Evolutionary conservation across 331 rosid species (phyloP).

Genomic region (Acacia pycnantha): DNA sequence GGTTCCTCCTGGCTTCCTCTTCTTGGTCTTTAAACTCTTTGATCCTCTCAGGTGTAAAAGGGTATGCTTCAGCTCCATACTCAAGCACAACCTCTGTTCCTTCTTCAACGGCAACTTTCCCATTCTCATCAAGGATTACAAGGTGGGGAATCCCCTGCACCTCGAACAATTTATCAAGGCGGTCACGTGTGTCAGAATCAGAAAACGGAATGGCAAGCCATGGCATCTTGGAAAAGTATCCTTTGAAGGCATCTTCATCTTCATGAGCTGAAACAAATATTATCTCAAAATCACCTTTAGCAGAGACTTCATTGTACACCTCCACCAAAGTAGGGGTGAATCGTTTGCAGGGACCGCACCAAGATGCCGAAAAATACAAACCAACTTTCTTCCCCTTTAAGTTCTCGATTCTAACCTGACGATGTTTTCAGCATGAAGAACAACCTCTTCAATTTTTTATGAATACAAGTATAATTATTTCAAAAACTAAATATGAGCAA

Average conservation of each 20-base stretch:
- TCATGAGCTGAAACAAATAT: conserved; percentile 50
- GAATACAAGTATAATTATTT: neutral
- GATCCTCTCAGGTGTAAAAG: conserved; percentile 52
- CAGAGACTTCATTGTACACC: conserved; percentile 47
- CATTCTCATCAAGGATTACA: conserved; percentile 51
- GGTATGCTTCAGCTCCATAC: conserved; percentile 53
- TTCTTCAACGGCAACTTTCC: conserved; percentile 42
- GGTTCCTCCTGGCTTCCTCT: conserved; percentile 57
- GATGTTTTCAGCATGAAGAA: neutral
- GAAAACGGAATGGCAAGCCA: conserved; percentile 76
- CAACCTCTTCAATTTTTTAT: neutral
- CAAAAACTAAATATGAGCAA: neutral
- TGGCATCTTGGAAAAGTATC: conserved; percentile 74
- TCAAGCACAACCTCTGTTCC: conserved; percentile 47
- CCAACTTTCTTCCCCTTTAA: conserved; percentile 66
- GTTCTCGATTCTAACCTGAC: conserved; percentile 56
- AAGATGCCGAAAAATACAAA: conserved; percentile 71
- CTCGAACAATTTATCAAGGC: conserved; percentile 47
- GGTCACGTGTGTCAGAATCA: conserved; percentile 44
- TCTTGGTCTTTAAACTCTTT: conserved; percentile 48
- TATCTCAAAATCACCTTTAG: conserved; percentile 59
- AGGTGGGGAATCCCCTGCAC: conserved; percentile 66
- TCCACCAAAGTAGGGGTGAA: conserved; percentile 64
- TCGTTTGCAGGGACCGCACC: conserved; percentile 58
- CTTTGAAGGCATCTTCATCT: conserved; percentile 53